Evolutionary conservation across 2,329 filamentous ascomycete genomes (phyloP), one percentile per base, ranked within the genome.

Genomic region (Epichloe uncinata): DNA sequence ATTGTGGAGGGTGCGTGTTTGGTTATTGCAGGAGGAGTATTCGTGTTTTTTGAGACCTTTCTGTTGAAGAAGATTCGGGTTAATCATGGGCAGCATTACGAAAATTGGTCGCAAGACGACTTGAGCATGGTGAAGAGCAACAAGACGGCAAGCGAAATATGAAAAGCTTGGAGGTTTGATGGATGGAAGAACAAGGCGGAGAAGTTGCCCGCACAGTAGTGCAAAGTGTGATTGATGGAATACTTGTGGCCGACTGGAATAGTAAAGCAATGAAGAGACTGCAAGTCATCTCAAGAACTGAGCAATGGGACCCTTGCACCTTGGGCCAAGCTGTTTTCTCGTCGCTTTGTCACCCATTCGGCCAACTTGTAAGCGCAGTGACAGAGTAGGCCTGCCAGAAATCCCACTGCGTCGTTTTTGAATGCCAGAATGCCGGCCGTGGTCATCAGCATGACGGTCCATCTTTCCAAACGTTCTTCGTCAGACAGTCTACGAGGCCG

Each of bases 381-480:
- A 63, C 88, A 94, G 3, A 86, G 63, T 73, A 95, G 78, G 0
- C 91, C 91, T 0, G 84, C 87, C 13, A 85, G 53, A 59, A 96
- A 95, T 0, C 91, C 91, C 5, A 95, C 78, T 0, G 84, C 89
- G 66, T 95, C 90, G 61, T 96, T 97, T 64, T 81, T 85, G 60
- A 95, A 95, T 0, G 87, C 88, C 45, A 97, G 66, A 49, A 95
- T 75, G 3, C 84, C 78, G 0, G 86, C 89, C 8, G 87, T 81
- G 0, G 91, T 97, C 54, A 90, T 83, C 52, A 95, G 74, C 89
- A 96, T 94, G 0, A 95, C 83, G 20, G 81, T 86, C 85, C 87
- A 95, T 51, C 89, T 75, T 63, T 87, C 80, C 50, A 76, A 77
- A 43, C 81, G 76, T 66, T 93, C 86, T 47, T 78, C 71, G 15